Conservation (phyloP, 129 eudicot genomes). For the Logfia minima region DNA sequence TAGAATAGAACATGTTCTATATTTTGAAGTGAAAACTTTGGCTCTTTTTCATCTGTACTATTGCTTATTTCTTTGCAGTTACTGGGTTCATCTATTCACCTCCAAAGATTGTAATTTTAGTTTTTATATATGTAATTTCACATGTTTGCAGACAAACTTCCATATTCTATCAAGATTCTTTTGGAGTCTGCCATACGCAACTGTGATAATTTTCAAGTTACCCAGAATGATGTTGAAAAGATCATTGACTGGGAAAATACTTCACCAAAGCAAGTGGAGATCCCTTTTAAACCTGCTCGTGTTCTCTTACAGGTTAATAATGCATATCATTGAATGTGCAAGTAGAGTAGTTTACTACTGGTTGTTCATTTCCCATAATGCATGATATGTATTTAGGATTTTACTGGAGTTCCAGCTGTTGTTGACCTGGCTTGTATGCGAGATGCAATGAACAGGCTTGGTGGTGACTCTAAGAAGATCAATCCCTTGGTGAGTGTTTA, state of each 20-base stretch:
- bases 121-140: not conserved
- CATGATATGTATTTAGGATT: conserved; percentile 51
- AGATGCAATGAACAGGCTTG: conserved; percentile 92
- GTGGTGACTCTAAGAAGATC: conserved; percentile 85
- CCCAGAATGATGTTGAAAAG: conserved; percentile 86
- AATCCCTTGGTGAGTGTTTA: conserved; percentile 72
- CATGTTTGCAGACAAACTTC: conserved; percentile 71
- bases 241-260: conserved; percentile 97
- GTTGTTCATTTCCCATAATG: not conserved
- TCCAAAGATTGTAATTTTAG: not conserved
- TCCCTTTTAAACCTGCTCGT: conserved; percentile 99
- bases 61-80: not conserved
- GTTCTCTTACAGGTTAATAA: conserved; percentile 78
- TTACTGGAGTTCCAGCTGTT: conserved; percentile 99
- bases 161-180: conserved; percentile 87
- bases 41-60: conserved; percentile 2
- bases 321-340: conserved; percentile 2
- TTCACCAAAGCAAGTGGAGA: conserved; percentile 96
- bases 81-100: not conserved
- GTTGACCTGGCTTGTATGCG: conserved; percentile 99
- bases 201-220: conserved; percentile 96
- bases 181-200: conserved; percentile 96
- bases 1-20: not conserved
- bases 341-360: not conserved
- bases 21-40: not conserved